Evolutionary conservation across 192 early-diverging fungal species (phyloP), one percentile per base, ranked within the genome.

Genomic region (Mortierella antarctica): DNA sequence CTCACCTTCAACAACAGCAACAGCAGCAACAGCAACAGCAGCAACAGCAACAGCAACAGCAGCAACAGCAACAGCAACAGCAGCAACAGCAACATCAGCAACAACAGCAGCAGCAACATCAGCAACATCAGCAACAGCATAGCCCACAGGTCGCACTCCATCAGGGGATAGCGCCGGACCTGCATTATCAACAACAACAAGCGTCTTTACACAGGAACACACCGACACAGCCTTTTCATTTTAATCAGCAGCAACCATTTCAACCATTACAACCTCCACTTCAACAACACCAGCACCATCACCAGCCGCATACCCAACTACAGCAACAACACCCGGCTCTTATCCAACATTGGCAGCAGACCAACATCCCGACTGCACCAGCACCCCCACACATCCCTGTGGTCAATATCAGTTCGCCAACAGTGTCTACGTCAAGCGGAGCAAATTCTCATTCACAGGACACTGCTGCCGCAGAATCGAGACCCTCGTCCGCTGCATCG

Each of bases 211-310:
- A 42, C 5, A 18, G 12, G 7, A 62, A 11, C 7, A n/a, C 60
- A 1, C 60, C 60, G 20, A 39, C 41, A n/a, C 60, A 42, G 18
- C 60, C 2, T 15, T 18, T 50, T 39, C 20, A 21, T 40, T 7
- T 13, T 9, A 51, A 42, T n/a, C 60, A 41, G 12, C 62, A 41
- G 40, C 54, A 48, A 41, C 10, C 12, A 23, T 58, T 14, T 14
- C 62, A 64, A 51, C 60, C 46, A 21, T 45, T 15, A 65, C 50
- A 50, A 13, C 13, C n/a, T n/a, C 39, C 9, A 53, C 66, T 48
- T 7, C 20, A 55, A 48, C 42, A 18, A 2, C 54, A 56, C 2
- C 42, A 42, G 17, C 44, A 44, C 13, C 63, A 66, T 10, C n/a
- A 10, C 44, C 40, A 20, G 7, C 45, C 57, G 10, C 18, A 42